Evolutionary conservation across 768 basidiomycete species (phyloP).

Genomic region (Cystofilobasidium capitatum): DNA sequence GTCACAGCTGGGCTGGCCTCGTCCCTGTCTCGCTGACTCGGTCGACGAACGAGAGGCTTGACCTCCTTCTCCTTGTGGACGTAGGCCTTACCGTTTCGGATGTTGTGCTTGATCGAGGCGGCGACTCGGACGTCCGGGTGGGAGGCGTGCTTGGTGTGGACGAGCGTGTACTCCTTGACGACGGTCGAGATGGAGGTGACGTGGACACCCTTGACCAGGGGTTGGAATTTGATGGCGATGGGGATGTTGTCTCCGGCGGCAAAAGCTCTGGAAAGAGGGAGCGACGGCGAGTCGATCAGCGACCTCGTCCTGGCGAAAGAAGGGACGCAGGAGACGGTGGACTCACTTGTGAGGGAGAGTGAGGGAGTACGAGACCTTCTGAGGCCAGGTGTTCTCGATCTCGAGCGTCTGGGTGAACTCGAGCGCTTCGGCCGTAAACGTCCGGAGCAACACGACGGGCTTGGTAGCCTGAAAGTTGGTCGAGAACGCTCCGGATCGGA

Average conservation of each 20-base stretch:
- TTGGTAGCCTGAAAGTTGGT: conserved; percentile 55
- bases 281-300: background rate
- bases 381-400: conserved; percentile 89
- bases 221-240: conserved; percentile 74
- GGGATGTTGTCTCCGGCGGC: conserved; percentile 78
- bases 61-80: conserved; percentile 21
- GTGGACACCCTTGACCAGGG: conserved; percentile 70
- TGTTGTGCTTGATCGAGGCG: conserved; percentile 57
- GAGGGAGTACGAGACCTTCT: conserved; percentile 47
- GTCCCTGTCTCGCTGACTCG: conserved; percentile 7
- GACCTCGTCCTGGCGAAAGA: background rate
- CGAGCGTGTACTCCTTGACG: conserved; percentile 58
- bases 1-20: background rate
- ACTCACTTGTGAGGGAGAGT: conserved; percentile 53
- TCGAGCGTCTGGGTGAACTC: conserved; percentile 95
- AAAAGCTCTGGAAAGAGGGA: conserved; percentile 50
- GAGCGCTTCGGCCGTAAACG: conserved; percentile 68
- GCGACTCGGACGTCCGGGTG: conserved; percentile 58
- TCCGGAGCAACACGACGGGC: conserved; percentile 60
- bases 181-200: conserved; percentile 59
- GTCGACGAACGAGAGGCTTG: conserved; percentile 8
- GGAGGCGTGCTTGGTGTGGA: conserved; percentile 53
- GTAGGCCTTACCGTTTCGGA: conserved; percentile 52
- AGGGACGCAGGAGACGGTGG: conserved; percentile 34
- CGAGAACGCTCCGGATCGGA: conserved; percentile 59